Evolutionary conservation across 2,329 filamentous ascomycete genomes (phyloP), one percentile per base, ranked within the genome.

Genomic region (Leptographium galeiforme): DNA sequence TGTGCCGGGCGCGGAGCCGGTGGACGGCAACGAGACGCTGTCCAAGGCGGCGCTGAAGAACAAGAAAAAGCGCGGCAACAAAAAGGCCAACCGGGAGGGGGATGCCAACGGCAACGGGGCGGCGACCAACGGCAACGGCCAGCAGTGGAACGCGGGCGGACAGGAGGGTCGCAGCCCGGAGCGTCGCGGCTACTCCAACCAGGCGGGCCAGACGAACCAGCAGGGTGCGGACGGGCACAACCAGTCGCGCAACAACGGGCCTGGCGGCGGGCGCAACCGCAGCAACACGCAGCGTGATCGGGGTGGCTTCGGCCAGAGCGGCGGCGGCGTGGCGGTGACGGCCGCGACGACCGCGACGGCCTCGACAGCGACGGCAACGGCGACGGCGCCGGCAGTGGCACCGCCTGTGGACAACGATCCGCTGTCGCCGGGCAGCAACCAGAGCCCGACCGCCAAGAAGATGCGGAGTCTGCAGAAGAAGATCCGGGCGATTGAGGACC

Each of bases 1-100:
- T 55, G 55, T 59, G 25, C 59, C 59, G 7, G 59, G 59, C 6
- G 81, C 85, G 14, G 79, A 77, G 56, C 73, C 78, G 39, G 77
- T 58, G 68, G 84, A 69, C 72, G 83, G 77, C 66, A 85, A 89
- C 56, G 87, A 87, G 61, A 83, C 78, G 61, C 67, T 93, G 57
- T 90, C 87, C 57, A 94, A 93, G 72, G 81, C 85, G 52, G 89
- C 87, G 13, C 73, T 88, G 61, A 96, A 96, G 78, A 96, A 96
- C 72, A 97, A 97, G 81, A 97, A 97, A 81, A 97, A 97, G 79
- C 81, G 93, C 61, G 87, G 87, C 59, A 79, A 76, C 60, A 96
- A 94, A 77, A 97, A 96, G 72, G 79, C 80, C 51, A 93, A 90
- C 53, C 91, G 90, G 66, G 89, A 93, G 48, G 78, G 75, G 7